phyloP scores from a whole-genome alignment of 495 filamentous ascomycete species.

The Monascus purpureus region DNA sequence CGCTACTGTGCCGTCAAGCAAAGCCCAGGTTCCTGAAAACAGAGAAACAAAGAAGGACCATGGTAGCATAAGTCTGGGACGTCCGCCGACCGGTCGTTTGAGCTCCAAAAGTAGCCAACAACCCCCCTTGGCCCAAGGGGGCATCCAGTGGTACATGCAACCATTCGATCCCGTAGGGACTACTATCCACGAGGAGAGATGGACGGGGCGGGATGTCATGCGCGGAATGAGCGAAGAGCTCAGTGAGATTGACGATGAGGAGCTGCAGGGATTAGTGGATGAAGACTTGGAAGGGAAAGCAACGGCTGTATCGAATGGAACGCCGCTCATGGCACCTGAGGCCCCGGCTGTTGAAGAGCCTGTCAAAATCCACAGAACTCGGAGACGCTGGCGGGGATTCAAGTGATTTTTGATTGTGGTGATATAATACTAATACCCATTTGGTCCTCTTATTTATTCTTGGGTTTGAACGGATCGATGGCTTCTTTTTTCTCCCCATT shows the following conservation, averaged over 20 bases:
- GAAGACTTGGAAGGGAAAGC: conserved; percentile 20
- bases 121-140: conserved; percentile 51
- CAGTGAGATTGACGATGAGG: conserved; percentile 78
- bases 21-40: conserved; percentile 5
- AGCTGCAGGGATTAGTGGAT: conserved; percentile 51
- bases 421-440: too few relatives aligned
- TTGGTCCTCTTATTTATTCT: too few relatives aligned
- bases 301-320: conserved; percentile 3
- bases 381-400: conserved; percentile 25
- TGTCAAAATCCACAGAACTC: conserved; percentile 24
- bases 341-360: conserved; percentile 3
- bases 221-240: conserved; percentile 74
- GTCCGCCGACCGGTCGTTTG: conserved; percentile 29
- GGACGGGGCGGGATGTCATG: conserved; percentile 61
- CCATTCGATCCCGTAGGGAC: conserved; percentile 69
- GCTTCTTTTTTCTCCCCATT: too few relatives aligned
- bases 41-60: conserved; percentile 9
- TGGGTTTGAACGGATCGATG: too few relatives aligned
- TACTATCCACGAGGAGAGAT: conserved; percentile 59
- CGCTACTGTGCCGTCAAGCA: conserved; percentile 1
- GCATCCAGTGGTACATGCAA: conserved; percentile 79
- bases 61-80: conserved; percentile 15
- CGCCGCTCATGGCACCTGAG: conserved; percentile 3
- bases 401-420: conserved; percentile 13
- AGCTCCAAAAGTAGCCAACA: conserved; percentile 36